Conservation (phyloP, 2,329 filamentous ascomycete genomes). For the Colletotrichum trifolii region DNA sequence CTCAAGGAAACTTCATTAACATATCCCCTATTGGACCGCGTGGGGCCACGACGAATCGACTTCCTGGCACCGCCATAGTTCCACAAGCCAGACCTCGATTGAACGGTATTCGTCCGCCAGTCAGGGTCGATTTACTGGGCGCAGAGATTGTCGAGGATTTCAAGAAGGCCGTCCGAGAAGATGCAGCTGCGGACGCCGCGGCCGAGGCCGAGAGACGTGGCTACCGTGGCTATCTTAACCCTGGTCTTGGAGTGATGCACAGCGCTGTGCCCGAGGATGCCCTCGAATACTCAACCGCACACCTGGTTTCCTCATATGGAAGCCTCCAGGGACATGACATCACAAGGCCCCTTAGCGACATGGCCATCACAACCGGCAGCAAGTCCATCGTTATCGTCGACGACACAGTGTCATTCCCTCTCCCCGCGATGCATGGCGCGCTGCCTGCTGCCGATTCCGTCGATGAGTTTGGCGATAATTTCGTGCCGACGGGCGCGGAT, state of each 20-base stretch:
- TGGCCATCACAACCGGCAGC: constrained; percentile 80
- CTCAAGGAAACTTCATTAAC: constrained; percentile 60
- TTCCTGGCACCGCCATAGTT: constrained; percentile 70
- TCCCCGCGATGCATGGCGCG: constrained; percentile 64
- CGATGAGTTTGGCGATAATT: constrained; percentile 65
- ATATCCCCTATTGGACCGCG: constrained; percentile 62
- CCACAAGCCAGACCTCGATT: constrained; percentile 62
- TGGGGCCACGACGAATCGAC: constrained; percentile 66
- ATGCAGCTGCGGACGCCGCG: constrained; percentile 58
- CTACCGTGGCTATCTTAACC: constrained; percentile 15
- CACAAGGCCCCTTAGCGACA: constrained; percentile 61
- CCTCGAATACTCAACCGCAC: constrained; percentile 55
- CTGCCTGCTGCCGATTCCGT: constrained; percentile 58
- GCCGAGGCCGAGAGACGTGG: constrained; percentile 37
- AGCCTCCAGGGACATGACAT: constrained; percentile 45
- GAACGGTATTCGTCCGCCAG: constrained; percentile 60
- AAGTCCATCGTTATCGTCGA: constrained; percentile 92
- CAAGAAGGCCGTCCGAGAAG: constrained; percentile 77
- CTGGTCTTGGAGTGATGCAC: constrained; percentile 20
- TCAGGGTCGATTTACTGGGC: constrained; percentile 85
- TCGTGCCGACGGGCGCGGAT: constrained; percentile 60
- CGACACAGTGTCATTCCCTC: constrained; percentile 64
- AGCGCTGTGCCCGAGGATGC: constrained; percentile 41
- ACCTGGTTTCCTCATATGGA: constrained; percentile 56
- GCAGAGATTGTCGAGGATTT: constrained; percentile 83